Conservation (phyloP, 2,329 filamentous ascomycete species). For the Colletotrichum gloeosporioides region DNA sequence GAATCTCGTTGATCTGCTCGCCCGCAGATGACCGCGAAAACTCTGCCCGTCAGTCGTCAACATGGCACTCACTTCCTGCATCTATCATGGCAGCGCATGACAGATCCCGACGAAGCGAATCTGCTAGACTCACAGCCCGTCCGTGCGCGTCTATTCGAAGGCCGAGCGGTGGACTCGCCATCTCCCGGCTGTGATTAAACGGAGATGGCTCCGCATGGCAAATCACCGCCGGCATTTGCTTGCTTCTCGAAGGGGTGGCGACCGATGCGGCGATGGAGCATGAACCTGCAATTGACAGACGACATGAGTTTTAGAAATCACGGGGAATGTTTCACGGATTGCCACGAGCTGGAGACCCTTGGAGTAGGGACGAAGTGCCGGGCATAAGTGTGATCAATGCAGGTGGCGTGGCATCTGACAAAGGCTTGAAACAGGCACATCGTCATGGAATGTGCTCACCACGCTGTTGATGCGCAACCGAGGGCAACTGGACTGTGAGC, state of each 20-base stretch:
- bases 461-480: background rate
- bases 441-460: background rate
- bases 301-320: background rate
- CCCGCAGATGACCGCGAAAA: background rate
- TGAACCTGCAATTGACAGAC: background rate
- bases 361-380: background rate
- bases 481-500: background rate
- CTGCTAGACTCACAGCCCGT: background rate
- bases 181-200: background rate
- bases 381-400: background rate
- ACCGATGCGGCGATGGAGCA: background rate
- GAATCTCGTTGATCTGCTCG: background rate
- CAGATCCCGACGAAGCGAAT: background rate
- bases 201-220: background rate
- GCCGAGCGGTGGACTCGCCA: background rate
- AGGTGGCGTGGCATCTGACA: background rate
- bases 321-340: constrained; percentile 2
- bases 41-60: background rate
- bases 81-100: background rate
- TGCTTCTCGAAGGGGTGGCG: background rate
- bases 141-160: constrained; percentile 11
- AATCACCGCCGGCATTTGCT: background rate
- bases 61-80: background rate
- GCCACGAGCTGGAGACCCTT: background rate
- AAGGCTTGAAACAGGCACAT: constrained; percentile 7